Evolutionary conservation across 441 rosid genomes (phyloP), one percentile per base, ranked within the genome.

Genomic region (Jatropha multifida): DNA sequence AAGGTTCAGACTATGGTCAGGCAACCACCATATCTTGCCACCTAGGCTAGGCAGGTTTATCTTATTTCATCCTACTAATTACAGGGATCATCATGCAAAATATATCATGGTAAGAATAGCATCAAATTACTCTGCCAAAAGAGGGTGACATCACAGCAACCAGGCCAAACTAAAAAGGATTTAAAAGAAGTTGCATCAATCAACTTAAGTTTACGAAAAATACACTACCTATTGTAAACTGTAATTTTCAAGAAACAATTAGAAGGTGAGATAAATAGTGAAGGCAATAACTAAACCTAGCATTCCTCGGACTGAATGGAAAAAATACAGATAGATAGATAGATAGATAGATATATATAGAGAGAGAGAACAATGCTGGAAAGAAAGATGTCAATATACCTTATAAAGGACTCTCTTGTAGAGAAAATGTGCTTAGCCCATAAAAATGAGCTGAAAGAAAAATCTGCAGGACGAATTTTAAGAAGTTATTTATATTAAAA

Each of bases 401-500:
- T 69, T 72, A 74, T 74, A 51, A 72, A 69, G 66, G 77, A 74
- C 40, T 77, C 86, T 67, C 64, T 78, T 5, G 68, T 71, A 72
- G 78, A 65, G 72, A 66, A 63, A 65, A 71, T 64, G 51, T 48
- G 61, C 63, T 60, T 51, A 68, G 56, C 73, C 23, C 42, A 68
- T 42, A 77, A 76, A 63, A 63, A 62, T 42, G 87, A 79, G 73
- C 71, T 38, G 68, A 46, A 65, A 74, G 81, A 75, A 66, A 71
- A 78, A 44, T 72, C 90, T 87, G 85, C 85, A 81, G 23, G 41
- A 71, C 65, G 79, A 82, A 65, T 59, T 66, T 66, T 58, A 37
- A 71, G 64, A 69, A 37, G 54, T 56, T 68, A 44, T 59, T 18
- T 71, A 32, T 17, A 49, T 69, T n/a, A 13, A 32, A 65, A 55